These are phyloP conservation scores for Prinsepia uniflora DNA, from an alignment of 306 rosid genomes.

Conservation along the genomic window DNA sequence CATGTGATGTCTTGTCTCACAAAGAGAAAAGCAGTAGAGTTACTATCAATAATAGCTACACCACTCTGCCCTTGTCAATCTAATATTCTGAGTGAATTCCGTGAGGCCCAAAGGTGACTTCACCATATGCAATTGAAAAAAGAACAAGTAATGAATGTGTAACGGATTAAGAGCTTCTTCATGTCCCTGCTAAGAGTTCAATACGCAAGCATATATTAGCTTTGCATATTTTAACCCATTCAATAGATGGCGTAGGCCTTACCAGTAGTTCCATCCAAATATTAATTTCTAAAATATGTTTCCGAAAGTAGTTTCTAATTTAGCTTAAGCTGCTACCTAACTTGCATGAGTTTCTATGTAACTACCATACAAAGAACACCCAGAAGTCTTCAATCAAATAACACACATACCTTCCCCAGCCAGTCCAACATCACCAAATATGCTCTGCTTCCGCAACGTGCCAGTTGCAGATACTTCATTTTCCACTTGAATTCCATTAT, in stretches of 20 bases:
- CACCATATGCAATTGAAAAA: not conserved
- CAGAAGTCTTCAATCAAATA: conserved; percentile 12
- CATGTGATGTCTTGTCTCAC: conserved; percentile 1
- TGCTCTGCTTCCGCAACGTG: conserved; percentile 45
- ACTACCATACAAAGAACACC: not conserved
- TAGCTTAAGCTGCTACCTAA: not conserved
- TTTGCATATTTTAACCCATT: not conserved
- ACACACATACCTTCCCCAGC: conserved; percentile 61
- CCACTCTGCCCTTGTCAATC: not conserved
- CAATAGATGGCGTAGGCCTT: not conserved
- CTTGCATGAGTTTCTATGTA: not conserved
- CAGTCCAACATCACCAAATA: conserved; percentile 36
- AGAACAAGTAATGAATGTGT: not conserved
- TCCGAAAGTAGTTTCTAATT: no score
- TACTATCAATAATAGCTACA: not conserved
- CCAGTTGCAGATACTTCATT: conserved; percentile 41
- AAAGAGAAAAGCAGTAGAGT: not conserved
- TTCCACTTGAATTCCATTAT: conserved; percentile 34
- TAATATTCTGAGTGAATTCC: not conserved
- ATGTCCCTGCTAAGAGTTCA: not conserved
- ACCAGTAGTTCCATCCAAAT: not conserved
- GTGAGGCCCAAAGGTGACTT: not conserved
- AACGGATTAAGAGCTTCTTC: not conserved
- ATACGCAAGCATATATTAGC: not conserved
- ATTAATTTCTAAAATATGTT: no score